Conservation (phyloP, 2,329 filamentous ascomycete species). For the Pestalotiopsis sp. region DNA sequence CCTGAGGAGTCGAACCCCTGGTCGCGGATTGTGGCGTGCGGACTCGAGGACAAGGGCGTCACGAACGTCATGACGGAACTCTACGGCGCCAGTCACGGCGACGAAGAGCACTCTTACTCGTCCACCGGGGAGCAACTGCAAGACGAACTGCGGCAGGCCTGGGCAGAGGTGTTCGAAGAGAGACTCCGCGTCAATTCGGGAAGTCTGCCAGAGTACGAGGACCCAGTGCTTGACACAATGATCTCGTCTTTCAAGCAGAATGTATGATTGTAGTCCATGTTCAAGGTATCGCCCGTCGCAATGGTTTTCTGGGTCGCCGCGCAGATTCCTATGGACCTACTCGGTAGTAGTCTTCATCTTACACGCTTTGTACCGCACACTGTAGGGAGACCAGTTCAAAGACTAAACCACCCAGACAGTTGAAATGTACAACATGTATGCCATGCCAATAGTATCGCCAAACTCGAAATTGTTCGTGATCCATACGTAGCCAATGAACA, state of each 20-base stretch:
- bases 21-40: constrained; percentile 84
- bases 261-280: not conserved
- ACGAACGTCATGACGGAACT: constrained; percentile 69
- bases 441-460: too few species aligned
- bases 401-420: too few species aligned
- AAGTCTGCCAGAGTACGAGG: not conserved
- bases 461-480: too few species aligned
- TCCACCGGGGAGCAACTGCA: not conserved
- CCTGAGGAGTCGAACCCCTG: constrained; percentile 47
- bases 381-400: too few species aligned
- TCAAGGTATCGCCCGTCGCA: not conserved
- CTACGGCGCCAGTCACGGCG: constrained; percentile 15
- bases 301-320: not conserved
- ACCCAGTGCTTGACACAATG: not conserved
- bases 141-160: constrained; percentile 1
- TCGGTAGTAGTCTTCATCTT: too few species aligned
- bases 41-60: constrained; percentile 74
- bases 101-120: not conserved
- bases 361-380: too few species aligned
- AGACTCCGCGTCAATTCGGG: constrained; percentile 6
- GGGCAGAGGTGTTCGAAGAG: constrained; percentile 15
- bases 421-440: too few species aligned
- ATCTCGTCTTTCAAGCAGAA: not conserved
- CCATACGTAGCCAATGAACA: too few species aligned
- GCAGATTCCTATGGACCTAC: too few species aligned